Evolutionary conservation across 2,329 filamentous ascomycete genomes (phyloP).

Genomic region (Fusarium abutilonis): DNA sequence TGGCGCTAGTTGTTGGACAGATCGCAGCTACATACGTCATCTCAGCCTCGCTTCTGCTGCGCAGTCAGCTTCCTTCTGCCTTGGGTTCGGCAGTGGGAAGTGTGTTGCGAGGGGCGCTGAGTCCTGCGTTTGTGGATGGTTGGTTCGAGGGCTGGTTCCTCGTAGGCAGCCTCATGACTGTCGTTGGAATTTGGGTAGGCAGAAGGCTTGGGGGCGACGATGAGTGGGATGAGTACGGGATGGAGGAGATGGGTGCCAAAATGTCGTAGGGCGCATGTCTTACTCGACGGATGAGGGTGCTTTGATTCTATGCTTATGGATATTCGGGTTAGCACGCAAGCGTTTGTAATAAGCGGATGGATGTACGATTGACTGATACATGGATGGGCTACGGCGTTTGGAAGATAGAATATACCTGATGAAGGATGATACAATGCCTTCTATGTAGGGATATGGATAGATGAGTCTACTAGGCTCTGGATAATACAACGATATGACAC

Average conservation of each 20-base stretch:
- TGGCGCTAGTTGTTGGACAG: conserved; percentile 82
- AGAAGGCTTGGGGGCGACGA: conserved; percentile 67
- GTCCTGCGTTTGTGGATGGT: conserved; percentile 66
- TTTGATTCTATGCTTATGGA: conserved; percentile 11
- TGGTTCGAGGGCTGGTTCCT: conserved; percentile 94
- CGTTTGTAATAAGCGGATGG: conserved; percentile 22
- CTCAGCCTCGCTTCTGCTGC: conserved; percentile 77
- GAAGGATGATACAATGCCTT: conserved; percentile 2
- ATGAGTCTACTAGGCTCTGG: neutral
- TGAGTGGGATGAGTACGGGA: conserved; percentile 68
- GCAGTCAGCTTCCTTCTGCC: conserved; percentile 81
- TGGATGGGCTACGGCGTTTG: conserved; percentile 28
- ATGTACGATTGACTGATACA: conserved; percentile 20
- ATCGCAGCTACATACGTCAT: conserved; percentile 88
- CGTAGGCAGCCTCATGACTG: conserved; percentile 71
- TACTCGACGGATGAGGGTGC: neutral
- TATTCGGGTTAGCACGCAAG: conserved; percentile 19
- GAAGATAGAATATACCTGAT: conserved; percentile 15
- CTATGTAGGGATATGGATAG: conserved; percentile 3
- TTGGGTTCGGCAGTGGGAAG: conserved; percentile 81
- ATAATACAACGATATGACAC: conserved; percentile 6
- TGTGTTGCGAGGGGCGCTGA: conserved; percentile 79
- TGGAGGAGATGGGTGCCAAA: conserved; percentile 78
- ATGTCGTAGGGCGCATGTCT: conserved; percentile 54
- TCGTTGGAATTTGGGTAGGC: conserved; percentile 77